Conservation (phyloP, 1,284 basidiomycete genomes). For the Microbotryum lychnidis-dioicae region DNA sequence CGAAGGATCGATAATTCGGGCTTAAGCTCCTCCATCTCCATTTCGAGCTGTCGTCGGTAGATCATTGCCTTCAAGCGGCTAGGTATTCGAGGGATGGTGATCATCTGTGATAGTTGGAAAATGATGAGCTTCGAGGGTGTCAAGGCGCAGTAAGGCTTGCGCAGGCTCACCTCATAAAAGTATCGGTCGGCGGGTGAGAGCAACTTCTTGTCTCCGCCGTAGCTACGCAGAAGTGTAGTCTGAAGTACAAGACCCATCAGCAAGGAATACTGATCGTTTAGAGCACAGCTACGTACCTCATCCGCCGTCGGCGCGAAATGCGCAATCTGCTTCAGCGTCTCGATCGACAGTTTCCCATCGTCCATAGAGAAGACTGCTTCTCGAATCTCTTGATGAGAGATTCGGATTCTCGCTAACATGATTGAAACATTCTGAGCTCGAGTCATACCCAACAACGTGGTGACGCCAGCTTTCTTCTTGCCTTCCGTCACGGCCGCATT, state of each 20-base stretch:
- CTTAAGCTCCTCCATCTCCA: constrained; percentile 73
- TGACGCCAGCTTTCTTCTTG: constrained; percentile 50
- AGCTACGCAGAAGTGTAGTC: constrained; percentile 57
- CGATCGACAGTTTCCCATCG: constrained; percentile 56
- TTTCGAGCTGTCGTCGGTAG: constrained; percentile 67
- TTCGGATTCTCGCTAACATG: constrained; percentile 67
- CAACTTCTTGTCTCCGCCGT: constrained; percentile 46
- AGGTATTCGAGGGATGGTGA: constrained; percentile 62
- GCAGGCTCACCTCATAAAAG: constrained; percentile 56
- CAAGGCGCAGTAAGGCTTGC: neutral
- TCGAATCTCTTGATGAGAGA: constrained; percentile 56
- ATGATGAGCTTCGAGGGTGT: too few relatives aligned
- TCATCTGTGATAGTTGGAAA: constrained; percentile 49
- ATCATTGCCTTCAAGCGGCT: constrained; percentile 72
- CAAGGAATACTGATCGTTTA: neutral
- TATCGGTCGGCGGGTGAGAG: constrained; percentile 66
- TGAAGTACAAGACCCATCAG: constrained; percentile 34
- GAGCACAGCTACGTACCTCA: constrained; percentile 49
- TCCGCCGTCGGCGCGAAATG: constrained; percentile 66
- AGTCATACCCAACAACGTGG: constrained; percentile 66
- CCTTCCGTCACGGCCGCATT: constrained; percentile 37
- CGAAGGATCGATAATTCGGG: constrained; percentile 72
- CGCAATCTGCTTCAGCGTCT: constrained; percentile 63
- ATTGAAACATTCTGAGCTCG: constrained; percentile 80
- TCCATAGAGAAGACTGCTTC: constrained; percentile 61